Evolutionary conservation across 495 filamentous ascomycete genomes (phyloP), one percentile per base, ranked within the genome.

Genomic region (Schizothecium vesticola): DNA sequence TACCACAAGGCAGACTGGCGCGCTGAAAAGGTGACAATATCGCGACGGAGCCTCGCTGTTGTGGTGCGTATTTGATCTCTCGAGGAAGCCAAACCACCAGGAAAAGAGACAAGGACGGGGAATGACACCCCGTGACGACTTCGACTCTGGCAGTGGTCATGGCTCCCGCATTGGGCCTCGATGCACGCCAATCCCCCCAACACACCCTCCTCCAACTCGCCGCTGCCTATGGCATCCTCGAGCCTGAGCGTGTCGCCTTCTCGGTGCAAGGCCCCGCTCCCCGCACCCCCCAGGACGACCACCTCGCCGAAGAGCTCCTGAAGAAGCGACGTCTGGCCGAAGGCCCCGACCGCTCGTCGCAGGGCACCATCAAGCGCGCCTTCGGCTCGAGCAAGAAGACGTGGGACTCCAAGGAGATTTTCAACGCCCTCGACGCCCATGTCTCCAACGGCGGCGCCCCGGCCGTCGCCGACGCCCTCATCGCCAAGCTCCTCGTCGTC

Each of bases 371-470:
- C 25, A 79, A 77, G 33, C 77, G 80, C 11, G 81, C 79, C 6
- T 84, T 85, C 56, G 77, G 79, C 2, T 78, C 79, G 3, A 80
- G 74, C 69, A 76, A 75, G n/a, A 83, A 83, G 68, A 77, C 81
- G 43, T 83, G 81, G 82, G 82, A 85, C 6, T 72, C 80, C 29
- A 77, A 76, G 56, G 81, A 85, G 64, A 77, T 85, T 21, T 81
- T 82, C 69, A 79, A 79, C 33, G 78, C 76, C 26, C 79, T 85
- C 51, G 67, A 78, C 24, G 73, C 73, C 56, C 81, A 82, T 55
- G 77, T 85, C 21, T 64, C 71, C 31, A 79, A 79, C 60, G 70
- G 67, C 25, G 82, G 82, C 4, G 76, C 79, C 0, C 79, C 82
- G 8, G 81, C 77, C 1, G 81, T 85, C 36, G 82, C 82, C 63